Conservation (phyloP, 257 asterid species). For the Phtheirospermum japonicum region DNA sequence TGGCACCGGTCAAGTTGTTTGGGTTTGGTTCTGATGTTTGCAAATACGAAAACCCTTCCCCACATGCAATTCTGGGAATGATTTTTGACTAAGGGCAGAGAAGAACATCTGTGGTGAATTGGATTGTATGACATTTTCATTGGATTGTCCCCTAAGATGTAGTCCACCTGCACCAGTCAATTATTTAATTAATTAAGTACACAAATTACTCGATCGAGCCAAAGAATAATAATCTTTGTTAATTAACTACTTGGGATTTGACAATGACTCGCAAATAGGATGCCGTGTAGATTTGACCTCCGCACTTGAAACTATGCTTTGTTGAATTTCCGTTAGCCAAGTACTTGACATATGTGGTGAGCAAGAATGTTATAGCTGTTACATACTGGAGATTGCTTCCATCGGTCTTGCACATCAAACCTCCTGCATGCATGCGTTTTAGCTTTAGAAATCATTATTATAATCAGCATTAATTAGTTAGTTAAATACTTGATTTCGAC, state of each 20-base stretch:
- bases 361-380: slow-evolving; percentile 65
- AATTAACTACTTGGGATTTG: slow-evolving; percentile 51
- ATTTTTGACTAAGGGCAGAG: slow-evolving; percentile 27
- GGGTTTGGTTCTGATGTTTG: slow-evolving; percentile 54
- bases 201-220: background rate
- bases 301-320: slow-evolving; percentile 55
- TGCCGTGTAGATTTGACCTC: slow-evolving; percentile 37
- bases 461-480: too few species aligned
- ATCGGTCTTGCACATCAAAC: slow-evolving; percentile 59
- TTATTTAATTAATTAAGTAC: too few species aligned
- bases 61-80: slow-evolving; percentile 67
- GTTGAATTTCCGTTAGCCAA: too few species aligned
- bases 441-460: too few species aligned
- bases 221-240: too few species aligned
- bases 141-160: slow-evolving; percentile 78
- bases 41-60: slow-evolving; percentile 48
- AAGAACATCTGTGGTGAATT: slow-evolving; percentile 78
- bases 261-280: slow-evolving; percentile 49
- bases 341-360: slow-evolving; percentile 76
- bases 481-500: too few species aligned
- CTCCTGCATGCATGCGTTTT: too few species aligned
- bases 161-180: slow-evolving; percentile 57
- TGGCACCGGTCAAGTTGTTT: slow-evolving; percentile 54
- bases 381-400: slow-evolving; percentile 76
- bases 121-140: slow-evolving; percentile 78